Evolutionary conservation across 108 stramenopile genomes (phyloP).

Genomic region (Cylindrotheca closterium): DNA sequence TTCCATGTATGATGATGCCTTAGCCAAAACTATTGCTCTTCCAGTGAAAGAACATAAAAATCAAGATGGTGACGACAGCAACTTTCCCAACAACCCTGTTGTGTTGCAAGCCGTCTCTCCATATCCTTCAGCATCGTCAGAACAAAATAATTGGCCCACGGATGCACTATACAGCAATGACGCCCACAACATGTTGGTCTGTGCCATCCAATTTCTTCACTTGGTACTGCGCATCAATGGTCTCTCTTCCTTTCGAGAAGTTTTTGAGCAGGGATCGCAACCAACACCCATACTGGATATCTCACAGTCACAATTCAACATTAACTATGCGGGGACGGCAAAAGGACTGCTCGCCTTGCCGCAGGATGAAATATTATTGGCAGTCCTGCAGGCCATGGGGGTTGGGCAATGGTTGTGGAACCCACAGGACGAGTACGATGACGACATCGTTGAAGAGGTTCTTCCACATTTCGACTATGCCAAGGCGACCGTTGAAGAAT

Average conservation of each 20-base stretch:
- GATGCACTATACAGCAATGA: too few relatives aligned
- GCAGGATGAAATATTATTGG: constrained; percentile 31
- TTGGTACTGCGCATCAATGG: constrained; percentile 34
- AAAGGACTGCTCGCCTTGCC: constrained; percentile 13
- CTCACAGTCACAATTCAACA: constrained; percentile 3
- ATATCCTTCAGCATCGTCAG: constrained; percentile 11
- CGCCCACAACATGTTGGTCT: too few relatives aligned
- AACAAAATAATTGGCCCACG: too few relatives aligned
- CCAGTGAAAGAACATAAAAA: constrained; percentile 17
- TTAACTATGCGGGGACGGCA: constrained; percentile 11
- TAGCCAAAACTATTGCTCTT: constrained; percentile 7
- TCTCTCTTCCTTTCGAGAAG: constrained; percentile 23
- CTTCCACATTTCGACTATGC: constrained; percentile 26
- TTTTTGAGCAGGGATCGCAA: constrained; percentile 20
- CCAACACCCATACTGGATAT: constrained; percentile 8
- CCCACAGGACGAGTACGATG: constrained; percentile 4
- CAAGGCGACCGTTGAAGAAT: constrained; percentile 14
- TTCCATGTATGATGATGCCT: constrained; percentile 33
- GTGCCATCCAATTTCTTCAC: constrained; percentile 27
- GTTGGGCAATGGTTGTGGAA: constrained; percentile 32
- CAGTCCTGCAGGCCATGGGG: constrained; percentile 36
- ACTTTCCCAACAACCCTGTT: constrained; percentile 32
- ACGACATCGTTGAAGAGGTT: constrained; percentile 19
- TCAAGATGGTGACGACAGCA: constrained; percentile 25
- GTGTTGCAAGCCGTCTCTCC: constrained; percentile 31